phyloP scores from a whole-genome alignment of 345 rosid genomes.

The Salix viminalis region DNA sequence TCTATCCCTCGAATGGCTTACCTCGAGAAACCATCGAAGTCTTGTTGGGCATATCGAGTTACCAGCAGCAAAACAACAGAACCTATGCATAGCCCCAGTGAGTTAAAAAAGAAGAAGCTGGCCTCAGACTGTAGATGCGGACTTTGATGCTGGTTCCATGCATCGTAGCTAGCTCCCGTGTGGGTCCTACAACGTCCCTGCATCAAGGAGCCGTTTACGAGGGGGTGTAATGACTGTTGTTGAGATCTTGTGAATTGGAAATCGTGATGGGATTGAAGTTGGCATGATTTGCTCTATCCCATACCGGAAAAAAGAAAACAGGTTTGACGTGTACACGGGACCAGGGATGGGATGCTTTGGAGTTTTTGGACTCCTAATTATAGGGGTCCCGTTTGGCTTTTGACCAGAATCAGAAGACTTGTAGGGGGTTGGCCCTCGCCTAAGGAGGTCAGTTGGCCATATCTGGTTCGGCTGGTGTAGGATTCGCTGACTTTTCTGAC shows the following conservation, averaged over 20 bases:
- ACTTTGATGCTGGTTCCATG: neutral
- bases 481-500: neutral
- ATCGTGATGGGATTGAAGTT: neutral
- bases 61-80: neutral
- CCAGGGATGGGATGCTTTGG: neutral
- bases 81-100: neutral
- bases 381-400: neutral
- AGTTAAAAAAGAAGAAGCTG: neutral
- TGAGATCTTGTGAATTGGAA: neutral
- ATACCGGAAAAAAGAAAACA: neutral
- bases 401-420: neutral
- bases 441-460: neutral
- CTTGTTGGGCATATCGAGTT: neutral
- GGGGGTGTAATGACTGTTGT: neutral
- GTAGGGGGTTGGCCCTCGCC: neutral
- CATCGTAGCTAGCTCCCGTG: neutral
- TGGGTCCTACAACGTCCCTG: neutral
- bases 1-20: neutral
- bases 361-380: neutral
- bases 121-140: neutral
- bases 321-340: neutral
- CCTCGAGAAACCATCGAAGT: neutral
- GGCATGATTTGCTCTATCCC: neutral
- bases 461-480: neutral
- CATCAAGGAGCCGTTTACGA: neutral